phyloP scores from a whole-genome alignment of 768 basidiomycete genomes.

The Phaeolepiota aurea region DNA sequence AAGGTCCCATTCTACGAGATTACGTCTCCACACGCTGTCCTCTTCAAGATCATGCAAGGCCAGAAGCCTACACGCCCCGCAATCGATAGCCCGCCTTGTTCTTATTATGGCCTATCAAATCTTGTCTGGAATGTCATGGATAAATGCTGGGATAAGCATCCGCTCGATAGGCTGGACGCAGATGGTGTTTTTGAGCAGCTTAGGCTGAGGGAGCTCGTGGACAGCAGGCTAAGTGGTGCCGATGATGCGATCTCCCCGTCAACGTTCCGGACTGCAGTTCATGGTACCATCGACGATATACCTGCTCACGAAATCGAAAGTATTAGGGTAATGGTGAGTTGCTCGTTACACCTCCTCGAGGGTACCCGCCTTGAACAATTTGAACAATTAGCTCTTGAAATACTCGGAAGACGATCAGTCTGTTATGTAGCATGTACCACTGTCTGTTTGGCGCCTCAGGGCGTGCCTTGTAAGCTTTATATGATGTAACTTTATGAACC shows the following conservation, averaged over 20 bases:
- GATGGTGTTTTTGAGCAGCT: not conserved
- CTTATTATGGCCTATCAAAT: conserved; percentile 2
- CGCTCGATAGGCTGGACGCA: conserved; percentile 1
- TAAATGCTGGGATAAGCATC: conserved; percentile 5
- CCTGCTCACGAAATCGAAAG: not conserved
- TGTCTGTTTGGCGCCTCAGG: no score
- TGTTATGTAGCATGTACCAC: no score
- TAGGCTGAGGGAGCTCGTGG: not conserved
- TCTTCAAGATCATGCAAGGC: conserved; percentile 6
- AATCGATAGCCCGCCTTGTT: not conserved
- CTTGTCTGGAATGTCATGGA: conserved; percentile 7
- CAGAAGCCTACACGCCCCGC: conserved; percentile 1
- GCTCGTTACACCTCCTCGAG: no score
- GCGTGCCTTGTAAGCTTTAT: no score
- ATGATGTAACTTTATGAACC: no score
- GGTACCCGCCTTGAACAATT: no score
- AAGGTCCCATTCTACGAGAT: conserved; percentile 6
- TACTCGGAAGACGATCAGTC: no score
- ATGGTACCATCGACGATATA: not conserved
- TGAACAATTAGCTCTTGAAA: no score
- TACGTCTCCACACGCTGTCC: conserved; percentile 1
- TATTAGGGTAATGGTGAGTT: not conserved
- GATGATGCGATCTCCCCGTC: not conserved
- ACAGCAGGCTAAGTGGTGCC: not conserved
- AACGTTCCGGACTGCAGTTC: not conserved